Evolutionary conservation across 2,329 filamentous ascomycete species (phyloP), one percentile per base, ranked within the genome.

Genomic region (Graphilbum sp.): DNA sequence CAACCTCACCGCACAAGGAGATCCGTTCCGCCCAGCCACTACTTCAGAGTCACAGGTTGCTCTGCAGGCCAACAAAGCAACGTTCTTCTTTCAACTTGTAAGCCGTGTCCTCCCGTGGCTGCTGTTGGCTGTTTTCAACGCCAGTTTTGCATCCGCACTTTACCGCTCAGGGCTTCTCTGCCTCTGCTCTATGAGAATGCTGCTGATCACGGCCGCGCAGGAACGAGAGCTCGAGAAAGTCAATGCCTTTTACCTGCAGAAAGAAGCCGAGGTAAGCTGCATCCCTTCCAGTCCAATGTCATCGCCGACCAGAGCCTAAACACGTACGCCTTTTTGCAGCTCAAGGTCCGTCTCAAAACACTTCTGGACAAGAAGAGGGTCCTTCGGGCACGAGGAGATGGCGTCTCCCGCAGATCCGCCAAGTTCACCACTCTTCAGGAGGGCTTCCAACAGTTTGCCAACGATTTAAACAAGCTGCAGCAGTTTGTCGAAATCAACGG

Each of bases 401-500:
- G 79, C 15, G 72, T 80, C 42, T 92, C 87, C 15, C 83, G 90
- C 57, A 72, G 84, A 15, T 94, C 90, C 2, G 84, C 87, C 40
- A 90, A 90, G 56, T 95, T 95, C 54, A 86, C 90, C 24, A 90
- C 87, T 0, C 67, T 98, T 17, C 85, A 96, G 54, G 90, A 98
- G 63, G 90, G 90, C 12, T 93, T 96, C 52, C 86, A 94, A 50
- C 85, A 96, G 56, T 98, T 98, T 56, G 87, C 87, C 53, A 88
- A 83, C 53, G 90, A 98, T 54, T 62, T 98, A 34, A 94, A 94
- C 62, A 98, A 98, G 61, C 72, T 98, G 15, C 86, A 95, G 65
- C 90, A 96, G 64, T 98, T 96, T 58, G 86, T 98, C 46, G 88
- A 96, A 57, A 83, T 96, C 54, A 98, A 98, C 54, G 88, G 90